Evolutionary conservation across 768 basidiomycete genomes (phyloP).

Genomic region (Amanita polypyramis): DNA sequence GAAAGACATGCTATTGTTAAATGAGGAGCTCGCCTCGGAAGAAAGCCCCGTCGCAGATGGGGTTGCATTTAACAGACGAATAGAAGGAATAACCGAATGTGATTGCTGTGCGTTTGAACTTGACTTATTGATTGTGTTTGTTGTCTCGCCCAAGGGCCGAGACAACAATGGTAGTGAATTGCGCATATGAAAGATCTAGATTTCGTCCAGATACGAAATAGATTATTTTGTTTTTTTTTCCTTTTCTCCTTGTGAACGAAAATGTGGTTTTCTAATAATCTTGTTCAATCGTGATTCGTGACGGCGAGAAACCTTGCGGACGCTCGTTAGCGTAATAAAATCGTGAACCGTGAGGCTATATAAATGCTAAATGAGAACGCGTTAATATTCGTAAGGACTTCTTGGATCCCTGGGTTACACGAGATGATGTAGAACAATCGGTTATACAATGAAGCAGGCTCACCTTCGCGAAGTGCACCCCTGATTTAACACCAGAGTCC

Average conservation of each 20-base stretch:
- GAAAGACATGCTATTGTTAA: constrained; percentile 20
- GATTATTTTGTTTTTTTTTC: too few relatives aligned
- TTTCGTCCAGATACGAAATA: background rate
- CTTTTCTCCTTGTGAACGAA: constrained; percentile 10
- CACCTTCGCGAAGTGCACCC: constrained; percentile 13
- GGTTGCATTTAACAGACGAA: constrained; percentile 59
- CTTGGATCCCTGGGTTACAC: constrained; percentile 9
- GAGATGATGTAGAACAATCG: background rate
- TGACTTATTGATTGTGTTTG: constrained; percentile 7
- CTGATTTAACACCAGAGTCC: constrained; percentile 9
- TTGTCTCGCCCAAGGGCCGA: constrained; percentile 19
- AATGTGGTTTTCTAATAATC: background rate
- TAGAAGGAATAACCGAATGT: constrained; percentile 38
- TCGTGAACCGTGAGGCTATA: constrained; percentile 12
- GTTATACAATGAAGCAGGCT: background rate
- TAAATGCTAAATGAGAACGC: constrained; percentile 9
- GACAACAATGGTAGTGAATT: constrained; percentile 11
- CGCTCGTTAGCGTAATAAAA: too few relatives aligned
- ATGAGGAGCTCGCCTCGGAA: constrained; percentile 23
- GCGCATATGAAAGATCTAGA: constrained; percentile 6
- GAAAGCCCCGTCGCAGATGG: constrained; percentile 42
- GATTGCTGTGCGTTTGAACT: constrained; percentile 17
- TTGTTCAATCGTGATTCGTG: background rate
- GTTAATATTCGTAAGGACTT: constrained; percentile 16
- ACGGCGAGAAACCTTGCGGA: too few relatives aligned